Conservation (phyloP, 148 eudicot species). For the Fagopyrum tataricum region DNA sequence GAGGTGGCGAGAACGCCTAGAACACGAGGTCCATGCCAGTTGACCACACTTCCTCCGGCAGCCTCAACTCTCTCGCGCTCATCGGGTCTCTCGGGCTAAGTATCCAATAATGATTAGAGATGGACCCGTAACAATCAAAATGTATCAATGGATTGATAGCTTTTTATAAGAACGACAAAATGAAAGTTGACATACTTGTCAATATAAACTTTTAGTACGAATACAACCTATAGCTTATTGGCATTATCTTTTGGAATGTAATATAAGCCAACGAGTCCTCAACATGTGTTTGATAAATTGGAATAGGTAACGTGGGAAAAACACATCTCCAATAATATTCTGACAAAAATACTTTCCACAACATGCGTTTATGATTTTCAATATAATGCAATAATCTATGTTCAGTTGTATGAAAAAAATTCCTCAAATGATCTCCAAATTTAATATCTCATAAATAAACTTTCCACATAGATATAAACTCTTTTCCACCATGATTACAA, state of each 20-base stretch:
- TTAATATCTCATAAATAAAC: no score
- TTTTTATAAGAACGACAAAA: neutral
- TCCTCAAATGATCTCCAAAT: no score
- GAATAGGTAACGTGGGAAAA: neutral
- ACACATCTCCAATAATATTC: neutral
- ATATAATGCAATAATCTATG: no score
- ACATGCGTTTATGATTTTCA: no score
- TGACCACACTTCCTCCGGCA: constrained; percentile 38
- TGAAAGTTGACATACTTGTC: neutral
- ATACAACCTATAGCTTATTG: neutral
- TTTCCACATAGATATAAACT: no score
- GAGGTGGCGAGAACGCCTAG: constrained; percentile 42
- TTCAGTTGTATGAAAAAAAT: no score
- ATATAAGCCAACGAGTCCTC: neutral
- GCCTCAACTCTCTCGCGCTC: constrained; percentile 40
- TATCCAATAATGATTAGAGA: neutral
- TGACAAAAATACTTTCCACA: neutral
- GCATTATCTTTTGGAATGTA: neutral
- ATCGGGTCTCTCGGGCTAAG: constrained; percentile 45
- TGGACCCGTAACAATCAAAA: neutral
- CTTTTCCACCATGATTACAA: no score
- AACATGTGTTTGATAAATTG: neutral
- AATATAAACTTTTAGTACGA: neutral
- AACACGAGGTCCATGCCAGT: constrained; percentile 40
- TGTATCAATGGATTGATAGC: neutral